Evolutionary conservation across 345 rosid species (phyloP).

Genomic region (Syzygium jambos): DNA sequence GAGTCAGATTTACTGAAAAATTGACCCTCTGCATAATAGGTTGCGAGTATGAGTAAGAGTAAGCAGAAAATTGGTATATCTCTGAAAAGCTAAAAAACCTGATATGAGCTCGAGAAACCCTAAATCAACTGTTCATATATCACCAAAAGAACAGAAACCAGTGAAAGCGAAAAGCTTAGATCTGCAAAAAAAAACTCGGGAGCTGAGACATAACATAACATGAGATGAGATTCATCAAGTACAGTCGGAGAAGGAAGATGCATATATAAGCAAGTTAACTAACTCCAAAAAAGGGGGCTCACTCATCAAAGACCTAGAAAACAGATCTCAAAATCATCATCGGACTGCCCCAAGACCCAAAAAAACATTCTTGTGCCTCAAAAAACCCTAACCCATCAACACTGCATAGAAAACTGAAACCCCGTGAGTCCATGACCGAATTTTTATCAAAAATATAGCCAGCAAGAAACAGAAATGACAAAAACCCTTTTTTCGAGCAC

Average conservation of each 20-base stretch:
- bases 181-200: not conserved
- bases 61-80: not conserved
- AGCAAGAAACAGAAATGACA: not conserved
- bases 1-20: not conserved
- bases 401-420: not conserved
- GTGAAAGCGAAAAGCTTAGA: not conserved
- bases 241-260: not conserved
- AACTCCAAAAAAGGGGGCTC: conserved; percentile 13
- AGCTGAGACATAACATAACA: not conserved
- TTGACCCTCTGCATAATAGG: not conserved
- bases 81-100: not conserved
- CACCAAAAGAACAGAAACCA: not conserved
- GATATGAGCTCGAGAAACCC: not conserved
- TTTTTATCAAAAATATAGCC: not conserved
- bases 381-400: conserved; percentile 8
- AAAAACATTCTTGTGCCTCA: conserved; percentile 5
- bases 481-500: not conserved
- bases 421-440: not conserved
- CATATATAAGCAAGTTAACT: not conserved
- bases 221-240: not conserved
- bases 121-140: not conserved
- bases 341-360: conserved; percentile 19
- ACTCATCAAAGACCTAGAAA: conserved; percentile 16
- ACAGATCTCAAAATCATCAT: conserved; percentile 23
- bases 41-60: not conserved